Conservation (phyloP, 768 basidiomycete species). For the Porpolomopsis calyptriformis region DNA sequence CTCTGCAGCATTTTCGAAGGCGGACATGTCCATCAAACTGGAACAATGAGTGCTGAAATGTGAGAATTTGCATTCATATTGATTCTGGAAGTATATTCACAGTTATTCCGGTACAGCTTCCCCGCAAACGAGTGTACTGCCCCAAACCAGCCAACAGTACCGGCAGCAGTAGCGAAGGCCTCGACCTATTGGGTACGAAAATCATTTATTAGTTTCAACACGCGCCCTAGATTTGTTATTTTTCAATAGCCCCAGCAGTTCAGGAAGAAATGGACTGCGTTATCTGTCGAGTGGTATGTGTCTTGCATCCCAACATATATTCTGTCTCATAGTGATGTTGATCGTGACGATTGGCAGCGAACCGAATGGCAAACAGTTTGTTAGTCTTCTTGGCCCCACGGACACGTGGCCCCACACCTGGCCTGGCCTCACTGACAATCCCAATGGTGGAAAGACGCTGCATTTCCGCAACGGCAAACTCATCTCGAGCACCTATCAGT, state of each 20-base stretch:
- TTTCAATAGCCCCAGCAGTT: neutral
- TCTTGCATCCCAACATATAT: neutral
- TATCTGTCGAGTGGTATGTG: neutral
- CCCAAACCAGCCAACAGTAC: neutral
- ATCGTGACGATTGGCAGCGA: neutral
- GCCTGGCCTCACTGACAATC: constrained; percentile 2
- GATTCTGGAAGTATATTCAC: neutral
- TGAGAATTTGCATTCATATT: neutral
- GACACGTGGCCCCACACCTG: neutral
- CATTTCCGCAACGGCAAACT: neutral
- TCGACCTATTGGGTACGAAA: neutral
- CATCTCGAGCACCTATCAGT: neutral
- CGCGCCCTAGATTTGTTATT: neutral
- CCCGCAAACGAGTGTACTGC: neutral
- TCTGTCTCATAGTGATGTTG: neutral
- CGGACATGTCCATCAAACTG: constrained; percentile 1
- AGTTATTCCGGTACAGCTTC: neutral
- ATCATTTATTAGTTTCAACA: neutral
- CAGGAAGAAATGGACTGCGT: neutral
- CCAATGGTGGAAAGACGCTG: neutral
- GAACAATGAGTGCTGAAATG: constrained; percentile 1
- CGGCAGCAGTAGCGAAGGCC: neutral
- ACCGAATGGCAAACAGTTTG: neutral
- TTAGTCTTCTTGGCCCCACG: constrained; percentile 1
- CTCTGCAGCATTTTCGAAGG: constrained; percentile 5